Evolutionary conservation across 345 rosid genomes (phyloP).

Genomic region (Punica granatum): DNA sequence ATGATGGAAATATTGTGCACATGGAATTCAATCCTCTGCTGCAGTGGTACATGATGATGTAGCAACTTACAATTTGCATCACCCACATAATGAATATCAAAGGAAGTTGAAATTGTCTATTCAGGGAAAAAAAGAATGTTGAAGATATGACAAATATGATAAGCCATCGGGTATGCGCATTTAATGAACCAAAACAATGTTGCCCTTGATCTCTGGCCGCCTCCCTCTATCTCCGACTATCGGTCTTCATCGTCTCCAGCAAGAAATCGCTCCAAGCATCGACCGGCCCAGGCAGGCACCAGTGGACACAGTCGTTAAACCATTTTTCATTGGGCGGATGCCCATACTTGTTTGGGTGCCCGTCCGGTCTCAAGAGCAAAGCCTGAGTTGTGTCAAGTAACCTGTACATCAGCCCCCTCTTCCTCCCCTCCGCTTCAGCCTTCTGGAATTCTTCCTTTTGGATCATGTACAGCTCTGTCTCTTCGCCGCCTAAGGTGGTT

Average conservation of each 20-base stretch:
- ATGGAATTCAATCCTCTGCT: neutral
- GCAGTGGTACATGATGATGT: neutral
- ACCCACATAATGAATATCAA: neutral
- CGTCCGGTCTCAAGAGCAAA: conserved; percentile 58
- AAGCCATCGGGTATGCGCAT: neutral
- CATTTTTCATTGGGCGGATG: conserved; percentile 13
- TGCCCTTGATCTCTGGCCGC: no score
- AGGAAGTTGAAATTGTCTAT: no score
- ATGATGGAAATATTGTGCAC: neutral
- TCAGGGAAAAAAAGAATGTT: no score
- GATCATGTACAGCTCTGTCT: conserved; percentile 32
- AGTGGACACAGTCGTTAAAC: conserved; percentile 28
- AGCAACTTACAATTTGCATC: neutral
- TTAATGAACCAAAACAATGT: no score
- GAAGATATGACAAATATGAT: neutral
- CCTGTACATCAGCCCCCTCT: conserved; percentile 25
- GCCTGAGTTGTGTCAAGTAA: conserved; percentile 40
- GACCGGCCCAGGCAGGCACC: conserved; percentile 44
- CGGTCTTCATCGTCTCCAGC: conserved; percentile 17
- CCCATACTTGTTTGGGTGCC: conserved; percentile 39
- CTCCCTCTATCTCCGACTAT: no score
- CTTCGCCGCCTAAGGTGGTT: conserved; percentile 34
- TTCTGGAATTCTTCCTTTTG: conserved; percentile 32
- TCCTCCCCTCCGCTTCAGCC: conserved; percentile 34
- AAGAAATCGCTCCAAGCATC: conserved; percentile 42